Base-by-base conservation (phyloP, 805 yeast species). In the Candida nonsorbophila region DNA sequence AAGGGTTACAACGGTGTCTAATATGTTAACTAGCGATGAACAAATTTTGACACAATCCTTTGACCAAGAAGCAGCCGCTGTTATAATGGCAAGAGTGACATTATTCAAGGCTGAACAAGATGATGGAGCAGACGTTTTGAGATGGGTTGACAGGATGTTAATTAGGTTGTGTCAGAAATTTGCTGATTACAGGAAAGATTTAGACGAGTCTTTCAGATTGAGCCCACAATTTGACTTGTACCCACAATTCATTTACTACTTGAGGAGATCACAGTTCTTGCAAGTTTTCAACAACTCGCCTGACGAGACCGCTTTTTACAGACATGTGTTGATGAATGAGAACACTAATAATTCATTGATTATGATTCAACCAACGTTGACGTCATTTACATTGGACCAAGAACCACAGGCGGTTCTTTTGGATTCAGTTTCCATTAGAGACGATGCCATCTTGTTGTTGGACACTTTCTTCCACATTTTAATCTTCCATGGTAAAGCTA, bases 121-220 rank as follows among this genome's bases (percentile, higher is more conserved):
- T 48, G 95, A 86, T 47, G 92, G 92, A 24, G 88, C 94, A 9
- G 97, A 90, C 53, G 84, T 90, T 14, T 72, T 88, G 49, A 71
- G 95, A 57, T 90, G 97, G 97, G 79, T 86, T 38, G 98, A 92
- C 62, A 78, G 94, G 45, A 34, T 47, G 33, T 44, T 59, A 15
- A 45, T 61, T 30, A 58, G 58, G 22, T 57, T 49, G 35, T 60
- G 67, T 33, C 34, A 49, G 8, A 47, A 61, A 26, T 58, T 58
- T 33, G 58, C 61, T 3, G 54, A 63, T 15, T 79, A 69, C 49
- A 55, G 55, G 23, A 62, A 62, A 33, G 72, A 72, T 17, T 62
- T 58, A 16, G 54, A 72, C 11, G 56, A 53, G 7, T 67, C 79
- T 7, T 72, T 79, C 42, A 49, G 71, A 28, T 54, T 79, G 14